These are phyloP conservation scores for Limtongozyma cylindracea DNA, from an alignment of 805 yeast species.

Conservation along the genomic window DNA sequence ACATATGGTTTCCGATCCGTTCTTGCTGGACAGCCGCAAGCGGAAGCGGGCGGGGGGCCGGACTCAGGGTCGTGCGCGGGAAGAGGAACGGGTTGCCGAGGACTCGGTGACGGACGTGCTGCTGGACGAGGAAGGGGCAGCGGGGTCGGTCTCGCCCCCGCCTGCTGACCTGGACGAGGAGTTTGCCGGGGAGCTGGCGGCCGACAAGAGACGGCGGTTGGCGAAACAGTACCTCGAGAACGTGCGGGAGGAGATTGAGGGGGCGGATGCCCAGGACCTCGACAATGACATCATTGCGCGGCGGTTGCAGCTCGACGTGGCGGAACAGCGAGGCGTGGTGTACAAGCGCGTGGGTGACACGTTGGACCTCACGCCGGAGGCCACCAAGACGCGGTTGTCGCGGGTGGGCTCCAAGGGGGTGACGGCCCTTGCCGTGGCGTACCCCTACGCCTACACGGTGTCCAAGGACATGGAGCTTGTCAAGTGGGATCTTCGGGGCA, in stretches of 20 bases:
- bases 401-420: slow-evolving; percentile 37
- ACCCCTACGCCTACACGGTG: slow-evolving; percentile 48
- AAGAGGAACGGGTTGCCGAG: too few species aligned
- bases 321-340: slow-evolving; percentile 68
- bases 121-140: slow-evolving; percentile 9
- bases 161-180: too few species aligned
- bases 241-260: slow-evolving; percentile 29
- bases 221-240: slow-evolving; percentile 83
- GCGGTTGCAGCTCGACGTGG: slow-evolving; percentile 69
- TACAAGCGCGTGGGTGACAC: slow-evolving; percentile 39
- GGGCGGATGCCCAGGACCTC: slow-evolving; percentile 62
- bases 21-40: too few species aligned
- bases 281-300: slow-evolving; percentile 70
- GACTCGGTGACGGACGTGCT: too few species aligned
- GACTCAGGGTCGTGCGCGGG: too few species aligned
- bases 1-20: too few species aligned
- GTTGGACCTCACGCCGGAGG: slow-evolving; percentile 13
- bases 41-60: too few species aligned
- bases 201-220: slow-evolving; percentile 80
- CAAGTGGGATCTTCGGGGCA: slow-evolving; percentile 43
- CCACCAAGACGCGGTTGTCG: slow-evolving; percentile 13
- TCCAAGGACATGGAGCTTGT: slow-evolving; percentile 62
- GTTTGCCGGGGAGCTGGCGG: slow-evolving; percentile 52
- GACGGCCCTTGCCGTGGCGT: slow-evolving; percentile 26
- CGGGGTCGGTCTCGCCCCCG: slow-evolving; percentile 16